Evolutionary conservation across 176 grass and related monocot species (phyloP).

Genomic region (Phoenix roebelenii): DNA sequence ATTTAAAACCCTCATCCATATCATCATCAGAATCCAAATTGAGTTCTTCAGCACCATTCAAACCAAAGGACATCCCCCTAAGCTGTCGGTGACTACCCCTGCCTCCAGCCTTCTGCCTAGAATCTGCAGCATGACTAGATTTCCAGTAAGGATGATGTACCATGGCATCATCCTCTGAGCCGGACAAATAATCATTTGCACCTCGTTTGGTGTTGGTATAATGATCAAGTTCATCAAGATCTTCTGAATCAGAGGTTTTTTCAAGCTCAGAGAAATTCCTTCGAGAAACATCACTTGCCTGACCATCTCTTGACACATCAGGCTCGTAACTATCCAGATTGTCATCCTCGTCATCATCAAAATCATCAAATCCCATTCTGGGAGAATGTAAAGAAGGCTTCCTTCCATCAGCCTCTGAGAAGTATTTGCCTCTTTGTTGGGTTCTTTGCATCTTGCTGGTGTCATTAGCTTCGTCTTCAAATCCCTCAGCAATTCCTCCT

Average conservation of each 20-base stretch:
- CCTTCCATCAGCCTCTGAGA: slow-evolving; percentile 23
- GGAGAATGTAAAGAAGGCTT: slow-evolving; percentile 28
- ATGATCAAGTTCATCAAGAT: slow-evolving; percentile 19
- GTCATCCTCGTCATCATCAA: slow-evolving; percentile 82
- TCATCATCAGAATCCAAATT: slow-evolving; percentile 60
- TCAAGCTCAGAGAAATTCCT: slow-evolving; percentile 77
- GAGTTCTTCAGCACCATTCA: slow-evolving; percentile 27
- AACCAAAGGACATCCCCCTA: slow-evolving; percentile 24
- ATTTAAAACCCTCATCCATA: slow-evolving; percentile 24
- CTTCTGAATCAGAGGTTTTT: slow-evolving; percentile 52
- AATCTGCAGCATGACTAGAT: slow-evolving; percentile 37
- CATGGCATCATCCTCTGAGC: slow-evolving; percentile 46
- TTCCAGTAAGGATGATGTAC: slow-evolving; percentile 35
- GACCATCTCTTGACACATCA: slow-evolving; percentile 40
- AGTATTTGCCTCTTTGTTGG: slow-evolving; percentile 21
- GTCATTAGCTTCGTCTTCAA: slow-evolving; percentile 25
- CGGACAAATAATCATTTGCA: slow-evolving; percentile 22
- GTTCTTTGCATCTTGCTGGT: slow-evolving; percentile 23
- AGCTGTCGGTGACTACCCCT: slow-evolving; percentile 9
- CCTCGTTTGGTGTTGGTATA: slow-evolving; percentile 30
- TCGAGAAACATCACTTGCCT: slow-evolving; percentile 43
- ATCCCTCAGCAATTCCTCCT: slow-evolving; percentile 30
- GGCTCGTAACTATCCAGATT: slow-evolving; percentile 87
- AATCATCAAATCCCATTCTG: slow-evolving; percentile 75
- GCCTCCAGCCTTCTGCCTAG: slow-evolving; percentile 31